These are phyloP conservation scores for Gracilaria caudata DNA, from an alignment of 23 red algal species.

Conservation along the genomic window DNA sequence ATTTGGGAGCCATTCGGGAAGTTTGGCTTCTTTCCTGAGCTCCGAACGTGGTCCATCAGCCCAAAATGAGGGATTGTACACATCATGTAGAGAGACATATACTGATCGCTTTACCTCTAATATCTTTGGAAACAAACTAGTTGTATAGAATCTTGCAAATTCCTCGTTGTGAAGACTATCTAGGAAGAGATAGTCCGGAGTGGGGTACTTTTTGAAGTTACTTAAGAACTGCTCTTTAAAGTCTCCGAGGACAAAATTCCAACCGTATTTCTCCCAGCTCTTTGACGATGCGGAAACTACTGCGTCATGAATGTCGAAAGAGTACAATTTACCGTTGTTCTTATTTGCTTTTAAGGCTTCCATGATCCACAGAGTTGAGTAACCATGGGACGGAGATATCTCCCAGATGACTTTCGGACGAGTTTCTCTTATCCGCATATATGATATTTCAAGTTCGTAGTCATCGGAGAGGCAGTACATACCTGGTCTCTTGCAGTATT, in stretches of 20 bases:
- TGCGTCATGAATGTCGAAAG: neutral
- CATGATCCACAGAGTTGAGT: neutral
- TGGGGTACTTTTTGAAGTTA: neutral
- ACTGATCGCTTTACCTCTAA: neutral
- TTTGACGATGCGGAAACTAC: neutral
- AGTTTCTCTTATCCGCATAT: neutral
- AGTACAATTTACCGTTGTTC: neutral
- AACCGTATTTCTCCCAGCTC: neutral
- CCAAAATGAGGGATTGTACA: neutral
- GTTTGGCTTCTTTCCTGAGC: neutral
- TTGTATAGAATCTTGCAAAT: neutral
- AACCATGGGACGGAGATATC: neutral
- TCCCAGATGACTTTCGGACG: neutral
- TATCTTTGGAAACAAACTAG: neutral
- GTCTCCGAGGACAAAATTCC: neutral
- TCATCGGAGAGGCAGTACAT: neutral
- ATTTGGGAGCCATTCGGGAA: neutral
- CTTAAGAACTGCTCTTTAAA: neutral
- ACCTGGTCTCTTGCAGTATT: neutral
- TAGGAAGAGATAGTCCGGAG: neutral
- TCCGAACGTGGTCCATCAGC: neutral
- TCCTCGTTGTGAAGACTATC: neutral
- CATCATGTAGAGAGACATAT: neutral
- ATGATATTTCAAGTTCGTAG: neutral
- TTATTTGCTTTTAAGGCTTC: neutral